phyloP scores from a whole-genome alignment of 371 early-diverging fungal genomes.

The Chytridium lagenaria region DNA sequence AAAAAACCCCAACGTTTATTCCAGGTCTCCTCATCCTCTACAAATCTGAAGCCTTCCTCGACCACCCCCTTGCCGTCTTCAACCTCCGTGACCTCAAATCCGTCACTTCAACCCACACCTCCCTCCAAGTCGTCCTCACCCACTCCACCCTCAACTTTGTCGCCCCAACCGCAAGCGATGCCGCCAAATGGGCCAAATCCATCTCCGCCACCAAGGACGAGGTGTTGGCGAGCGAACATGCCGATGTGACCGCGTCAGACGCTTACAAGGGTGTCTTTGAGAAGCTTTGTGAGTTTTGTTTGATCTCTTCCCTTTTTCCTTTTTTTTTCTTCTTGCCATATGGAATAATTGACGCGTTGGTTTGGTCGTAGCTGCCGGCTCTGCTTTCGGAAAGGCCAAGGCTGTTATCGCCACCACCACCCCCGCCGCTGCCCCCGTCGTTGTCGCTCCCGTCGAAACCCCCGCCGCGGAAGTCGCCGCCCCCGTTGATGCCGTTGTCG shows the following conservation, averaged over 20 bases:
- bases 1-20: neutral
- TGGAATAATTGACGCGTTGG: too few relatives aligned
- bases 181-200: conserved; percentile 52
- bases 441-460: neutral
- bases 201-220: conserved; percentile 39
- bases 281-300: conserved; percentile 1
- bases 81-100: conserved; percentile 53
- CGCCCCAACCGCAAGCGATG: conserved; percentile 48
- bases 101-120: conserved; percentile 42
- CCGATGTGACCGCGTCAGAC: conserved; percentile 20
- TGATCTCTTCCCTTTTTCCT: too few relatives aligned
- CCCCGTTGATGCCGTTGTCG: neutral
- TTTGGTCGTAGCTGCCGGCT: too few relatives aligned
- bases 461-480: neutral
- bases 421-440: neutral
- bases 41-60: conserved; percentile 49
- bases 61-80: conserved; percentile 51
- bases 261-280: neutral
- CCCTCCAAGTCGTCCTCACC: conserved; percentile 51
- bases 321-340: too few relatives aligned
- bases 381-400: conserved; percentile 29
- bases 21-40: conserved; percentile 45
- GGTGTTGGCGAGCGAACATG: neutral
- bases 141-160: conserved; percentile 51
- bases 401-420: neutral